Base-by-base conservation (phyloP, 768 basidiomycete species). In the Lentinula sp. region DNA sequence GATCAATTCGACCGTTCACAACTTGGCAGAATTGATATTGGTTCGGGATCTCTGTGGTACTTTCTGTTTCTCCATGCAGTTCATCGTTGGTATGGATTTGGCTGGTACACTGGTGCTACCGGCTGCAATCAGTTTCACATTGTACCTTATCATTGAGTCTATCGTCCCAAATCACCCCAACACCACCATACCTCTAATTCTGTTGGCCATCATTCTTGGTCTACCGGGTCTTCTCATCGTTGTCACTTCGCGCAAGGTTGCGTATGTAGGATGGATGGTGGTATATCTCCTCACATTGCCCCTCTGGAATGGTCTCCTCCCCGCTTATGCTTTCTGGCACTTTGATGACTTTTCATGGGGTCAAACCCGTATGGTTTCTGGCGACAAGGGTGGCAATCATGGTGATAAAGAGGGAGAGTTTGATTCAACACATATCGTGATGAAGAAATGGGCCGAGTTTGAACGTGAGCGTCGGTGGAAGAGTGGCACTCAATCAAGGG, bases 1-100 rank as follows among this genome's bases (percentile, higher is more conserved):
- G 97, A 99, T 99, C 77, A 99, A 98, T 77, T 98, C 95, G 60
- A 99, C 96, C 0, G 88, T 98, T 42, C 97, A 99, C 78, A 99
- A 99, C 69, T 79, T 98, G 46, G 89, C 91, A n/a, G 96, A 98
- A 71, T 80, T 99, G 61, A 75, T 98, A 36, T 82, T 98, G 54
- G 96, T 99, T 28, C 87, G 95, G 23, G 97, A 99, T 73, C 85
- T 98, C n/a, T 99, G 96, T 66, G 97, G 97, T 51, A 98, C 95
- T 2, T 99, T 98, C 87, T 99, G 97, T 79, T 98, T 99, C 85
- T 95, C 93, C 10, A 98, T 98, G 96, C 95, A 97, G 79, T 98
- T 98, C 70, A 94, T 98, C 66, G 93, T 96, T 39, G 95, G 90
- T 71, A 99, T 99, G 95, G 97, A 99, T 71, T 80, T 99, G 64